Evolutionary conservation across 805 yeast genomes (phyloP), one percentile per base, ranked within the genome.

Genomic region (Spathaspora sp.): DNA sequence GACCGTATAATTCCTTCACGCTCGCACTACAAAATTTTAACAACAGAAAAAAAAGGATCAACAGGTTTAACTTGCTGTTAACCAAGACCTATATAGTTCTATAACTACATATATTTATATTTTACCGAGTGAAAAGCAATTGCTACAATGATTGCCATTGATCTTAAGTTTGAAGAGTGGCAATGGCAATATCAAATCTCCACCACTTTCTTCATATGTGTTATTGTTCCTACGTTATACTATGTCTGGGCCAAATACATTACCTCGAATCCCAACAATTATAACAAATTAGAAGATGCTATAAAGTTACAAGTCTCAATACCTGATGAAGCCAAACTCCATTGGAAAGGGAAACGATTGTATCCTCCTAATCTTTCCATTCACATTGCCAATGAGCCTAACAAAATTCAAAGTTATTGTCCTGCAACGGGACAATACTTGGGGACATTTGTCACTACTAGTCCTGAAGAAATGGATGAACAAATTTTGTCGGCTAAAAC

Each of bases 351-450:
- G 6, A 86, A 83, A 60, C 74, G 97, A 49, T 73, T 89, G 32
- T 79, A 81, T 49, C 85, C 90, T 0, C 71, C 77, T 1, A 65
- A 66, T 50, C 79, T 86, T 12, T 72, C 82, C 12, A 75, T 89
- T 3, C 71, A 72, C 46, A 80, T 81, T 51, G 77, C 79, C 1
- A 79, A 78, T 20, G 91, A 87, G 49, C 88, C 93, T 2, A 76
- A 72, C 18, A 75, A 69, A 56, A 88, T 93, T 55, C 92, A 89
- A 62, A 82, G 92, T 54, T 87, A 89, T 66, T 93, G 99, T 70
- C 99, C 99, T 3, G 97, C 98, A 0, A 94, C 98, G 0, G 96
- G 97, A 32, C 97, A 90, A 68, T 84, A 73, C 55, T 73, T 93
- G 57, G 98, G 97, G 1, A 76, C 83, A 19, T 85, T 84, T 59